phyloP scores from a whole-genome alignment of 2,329 filamentous ascomycete genomes.

The Aspergillus sp. region DNA sequence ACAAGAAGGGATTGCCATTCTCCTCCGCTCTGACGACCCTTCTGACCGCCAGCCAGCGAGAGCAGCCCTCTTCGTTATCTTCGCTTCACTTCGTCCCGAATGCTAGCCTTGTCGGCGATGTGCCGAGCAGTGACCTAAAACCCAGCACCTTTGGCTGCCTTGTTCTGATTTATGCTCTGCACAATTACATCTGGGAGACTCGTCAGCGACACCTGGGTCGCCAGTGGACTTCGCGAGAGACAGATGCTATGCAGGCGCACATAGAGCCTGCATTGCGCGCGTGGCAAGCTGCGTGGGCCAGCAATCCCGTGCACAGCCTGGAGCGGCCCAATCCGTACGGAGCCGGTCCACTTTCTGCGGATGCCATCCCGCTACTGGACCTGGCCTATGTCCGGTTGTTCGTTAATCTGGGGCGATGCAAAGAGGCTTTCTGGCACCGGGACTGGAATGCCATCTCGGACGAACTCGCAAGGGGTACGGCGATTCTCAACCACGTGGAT shows the following conservation, averaged over 20 bases:
- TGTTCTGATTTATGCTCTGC: conserved; percentile 83
- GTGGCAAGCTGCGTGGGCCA: conserved; percentile 89
- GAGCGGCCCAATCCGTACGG: conserved; percentile 80
- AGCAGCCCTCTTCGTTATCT: conserved; percentile 21
- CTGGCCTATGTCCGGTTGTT: conserved; percentile 87
- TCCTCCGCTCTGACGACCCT: conserved; percentile 73
- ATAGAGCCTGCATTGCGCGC: conserved; percentile 89
- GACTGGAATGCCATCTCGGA: conserved; percentile 89
- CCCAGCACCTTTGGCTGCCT: conserved; percentile 90
- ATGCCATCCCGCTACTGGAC: conserved; percentile 83
- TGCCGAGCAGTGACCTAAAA: conserved; percentile 51
- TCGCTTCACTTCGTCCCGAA: conserved; percentile 42
- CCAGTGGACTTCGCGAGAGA: conserved; percentile 84
- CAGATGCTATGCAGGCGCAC: conserved; percentile 89
- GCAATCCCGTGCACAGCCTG: conserved; percentile 73
- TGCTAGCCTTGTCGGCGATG: conserved; percentile 43
- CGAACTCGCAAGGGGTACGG: conserved; percentile 69
- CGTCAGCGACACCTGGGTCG: conserved; percentile 80
- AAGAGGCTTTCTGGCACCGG: conserved; percentile 87
- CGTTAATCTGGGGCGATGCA: conserved; percentile 84
- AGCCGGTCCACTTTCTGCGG: conserved; percentile 72
- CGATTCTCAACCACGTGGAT: conserved; percentile 65
- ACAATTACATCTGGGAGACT: conserved; percentile 98
- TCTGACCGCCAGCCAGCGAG: conserved; percentile 65
- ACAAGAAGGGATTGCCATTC: conserved; percentile 67